phyloP scores from a whole-genome alignment of 2,329 filamentous ascomycete species.

The Scedosporium aurantiacum region DNA sequence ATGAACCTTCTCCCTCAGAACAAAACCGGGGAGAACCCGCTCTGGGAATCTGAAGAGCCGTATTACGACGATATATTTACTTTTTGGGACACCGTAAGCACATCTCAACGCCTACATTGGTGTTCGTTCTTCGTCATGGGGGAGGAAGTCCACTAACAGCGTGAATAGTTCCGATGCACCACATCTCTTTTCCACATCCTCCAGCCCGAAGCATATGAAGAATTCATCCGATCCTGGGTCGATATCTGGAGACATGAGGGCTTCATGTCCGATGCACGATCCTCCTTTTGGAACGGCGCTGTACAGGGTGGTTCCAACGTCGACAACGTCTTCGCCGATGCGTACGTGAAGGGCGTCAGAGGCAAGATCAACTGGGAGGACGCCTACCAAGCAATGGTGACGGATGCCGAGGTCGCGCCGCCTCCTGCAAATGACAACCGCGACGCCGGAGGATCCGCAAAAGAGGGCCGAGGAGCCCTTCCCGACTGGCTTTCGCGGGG shows the following conservation, averaged over 20 bases:
- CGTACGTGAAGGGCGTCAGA: constrained; percentile 56
- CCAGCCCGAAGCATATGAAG: constrained; percentile 50
- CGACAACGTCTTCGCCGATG: constrained; percentile 63
- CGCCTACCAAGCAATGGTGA: constrained; percentile 52
- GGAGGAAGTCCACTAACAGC: neutral
- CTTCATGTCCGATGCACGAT: constrained; percentile 54
- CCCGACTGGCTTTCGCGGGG: constrained; percentile 56
- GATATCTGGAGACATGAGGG: constrained; percentile 57
- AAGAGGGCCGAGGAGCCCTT: constrained; percentile 57
- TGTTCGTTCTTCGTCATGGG: neutral
- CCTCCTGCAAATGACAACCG: constrained; percentile 46
- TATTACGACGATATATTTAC: constrained; percentile 66
- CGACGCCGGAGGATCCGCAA: constrained; percentile 49
- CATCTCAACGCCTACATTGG: neutral
- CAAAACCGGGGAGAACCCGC: constrained; percentile 59
- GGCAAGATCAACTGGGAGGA: constrained; percentile 54
- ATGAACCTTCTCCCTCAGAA: constrained; percentile 61
- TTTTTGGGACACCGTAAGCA: constrained; percentile 42
- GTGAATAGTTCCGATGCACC: constrained; percentile 45
- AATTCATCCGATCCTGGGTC: constrained; percentile 55
- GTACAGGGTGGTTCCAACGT: constrained; percentile 60
- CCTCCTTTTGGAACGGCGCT: constrained; percentile 57
- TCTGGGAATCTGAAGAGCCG: constrained; percentile 52
- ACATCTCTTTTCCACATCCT: constrained; percentile 55
- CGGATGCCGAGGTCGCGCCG: constrained; percentile 54